phyloP scores from a whole-genome alignment of 345 rosid genomes.

The Excoecaria agallocha region DNA sequence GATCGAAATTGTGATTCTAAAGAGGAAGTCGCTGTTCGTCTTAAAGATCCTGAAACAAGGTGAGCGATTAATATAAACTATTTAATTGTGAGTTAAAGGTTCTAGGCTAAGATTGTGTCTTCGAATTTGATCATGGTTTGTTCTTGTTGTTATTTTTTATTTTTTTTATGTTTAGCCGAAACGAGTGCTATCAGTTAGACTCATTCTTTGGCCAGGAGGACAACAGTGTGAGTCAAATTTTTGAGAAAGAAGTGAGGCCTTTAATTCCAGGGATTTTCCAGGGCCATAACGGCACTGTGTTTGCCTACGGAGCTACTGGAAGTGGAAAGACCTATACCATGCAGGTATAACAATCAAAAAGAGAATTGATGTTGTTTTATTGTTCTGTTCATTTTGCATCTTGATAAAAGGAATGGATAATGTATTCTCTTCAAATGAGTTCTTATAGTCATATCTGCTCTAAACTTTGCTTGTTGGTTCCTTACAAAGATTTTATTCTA shows the following conservation, averaged over 20 bases:
- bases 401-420: neutral
- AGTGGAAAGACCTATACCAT: conserved; percentile 92
- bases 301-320: conserved; percentile 94
- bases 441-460: neutral
- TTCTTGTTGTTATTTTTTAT: no score
- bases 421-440: neutral
- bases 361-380: neutral
- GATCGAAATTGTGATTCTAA: conserved; percentile 26
- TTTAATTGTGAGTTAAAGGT: conserved; percentile 2
- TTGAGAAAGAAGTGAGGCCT: conserved; percentile 64
- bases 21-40: conserved; percentile 57
- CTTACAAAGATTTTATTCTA: neutral
- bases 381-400: neutral
- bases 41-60: conserved; percentile 72
- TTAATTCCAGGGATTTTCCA: conserved; percentile 59
- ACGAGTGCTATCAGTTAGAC: conserved; percentile 70
- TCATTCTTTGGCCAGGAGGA: conserved; percentile 71
- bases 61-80: conserved; percentile 12
- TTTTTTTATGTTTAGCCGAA: no score
- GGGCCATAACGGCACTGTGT: conserved; percentile 75
- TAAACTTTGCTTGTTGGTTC: neutral
- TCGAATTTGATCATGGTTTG: no score
- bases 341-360: conserved; percentile 52
- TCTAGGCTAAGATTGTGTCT: no score
- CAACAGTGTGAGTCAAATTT: conserved; percentile 59